These are phyloP conservation scores for Colletotrichum gloeosporioides DNA, from an alignment of 2,329 filamentous ascomycete species.

Conservation along the genomic window DNA sequence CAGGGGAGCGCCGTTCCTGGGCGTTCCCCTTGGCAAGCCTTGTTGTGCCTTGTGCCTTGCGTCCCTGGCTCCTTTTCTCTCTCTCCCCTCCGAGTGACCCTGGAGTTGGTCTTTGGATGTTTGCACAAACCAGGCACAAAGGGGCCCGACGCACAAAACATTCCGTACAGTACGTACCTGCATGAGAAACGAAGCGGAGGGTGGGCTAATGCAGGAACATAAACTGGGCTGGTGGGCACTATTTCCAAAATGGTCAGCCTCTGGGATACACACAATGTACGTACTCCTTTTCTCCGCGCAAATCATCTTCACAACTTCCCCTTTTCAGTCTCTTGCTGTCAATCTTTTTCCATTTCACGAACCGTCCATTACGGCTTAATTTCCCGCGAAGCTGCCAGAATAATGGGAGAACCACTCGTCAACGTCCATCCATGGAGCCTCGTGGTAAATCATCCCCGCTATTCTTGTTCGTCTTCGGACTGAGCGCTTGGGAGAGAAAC, in stretches of 20 bases:
- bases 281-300: background rate
- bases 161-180: background rate
- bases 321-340: conserved; percentile 1
- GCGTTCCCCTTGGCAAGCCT: conserved; percentile 11
- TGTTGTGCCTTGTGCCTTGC: background rate
- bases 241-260: background rate
- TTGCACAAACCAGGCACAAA: conserved; percentile 1
- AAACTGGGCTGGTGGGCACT: background rate
- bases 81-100: background rate
- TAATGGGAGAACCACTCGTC: conserved; percentile 3
- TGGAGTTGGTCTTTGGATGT: background rate
- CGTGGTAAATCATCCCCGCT: background rate
- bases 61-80: background rate
- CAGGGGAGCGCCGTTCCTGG: background rate
- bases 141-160: background rate
- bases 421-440: background rate
- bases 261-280: background rate
- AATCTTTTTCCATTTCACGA: conserved; percentile 9
- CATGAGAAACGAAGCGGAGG: background rate
- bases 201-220: conserved; percentile 18
- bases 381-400: conserved; percentile 4
- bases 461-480: background rate
- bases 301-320: conserved; percentile 9
- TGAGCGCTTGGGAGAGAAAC: background rate
- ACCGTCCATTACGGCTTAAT: conserved; percentile 12